Conservation (phyloP, 192 early-diverging fungal species). For the Martensiomyces pterosporus region DNA sequence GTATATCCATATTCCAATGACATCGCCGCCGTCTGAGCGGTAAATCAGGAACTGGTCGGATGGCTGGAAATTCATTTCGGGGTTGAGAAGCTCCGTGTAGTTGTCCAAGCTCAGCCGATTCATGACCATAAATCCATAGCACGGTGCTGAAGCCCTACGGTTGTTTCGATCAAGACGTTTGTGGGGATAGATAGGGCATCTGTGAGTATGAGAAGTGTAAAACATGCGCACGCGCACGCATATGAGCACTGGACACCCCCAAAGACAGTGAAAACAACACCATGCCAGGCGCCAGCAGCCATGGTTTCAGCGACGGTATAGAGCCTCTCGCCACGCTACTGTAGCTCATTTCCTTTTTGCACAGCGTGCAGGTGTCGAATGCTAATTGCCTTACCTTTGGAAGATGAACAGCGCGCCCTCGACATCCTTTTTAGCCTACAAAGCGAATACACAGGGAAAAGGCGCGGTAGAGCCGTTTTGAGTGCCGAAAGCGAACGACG, state of each 20-base stretch:
- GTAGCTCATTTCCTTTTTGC: too few species aligned
- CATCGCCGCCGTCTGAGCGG: slow-evolving; percentile 30
- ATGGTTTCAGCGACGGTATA: too few species aligned
- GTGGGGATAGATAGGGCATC: not conserved
- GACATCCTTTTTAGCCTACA: slow-evolving; percentile 80
- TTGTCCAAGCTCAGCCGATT: slow-evolving; percentile 86
- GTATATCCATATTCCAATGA: slow-evolving; percentile 49
- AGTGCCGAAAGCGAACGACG: too few species aligned
- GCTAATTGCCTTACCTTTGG: slow-evolving; percentile 52
- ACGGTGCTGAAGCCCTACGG: slow-evolving; percentile 44
- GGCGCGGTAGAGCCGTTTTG: not conserved
- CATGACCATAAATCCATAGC: slow-evolving; percentile 80
- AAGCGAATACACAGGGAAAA: not conserved
- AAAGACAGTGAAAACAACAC: too few species aligned
- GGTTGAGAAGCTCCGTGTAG: slow-evolving; percentile 61
- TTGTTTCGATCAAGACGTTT: not conserved
- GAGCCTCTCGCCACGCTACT: not conserved
- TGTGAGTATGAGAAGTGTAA: too few species aligned
- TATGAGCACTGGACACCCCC: too few species aligned
- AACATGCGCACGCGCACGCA: too few species aligned
- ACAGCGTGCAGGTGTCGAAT: too few species aligned
- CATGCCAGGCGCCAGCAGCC: too few species aligned
- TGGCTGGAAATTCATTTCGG: slow-evolving; percentile 74
- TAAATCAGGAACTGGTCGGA: slow-evolving; percentile 87
- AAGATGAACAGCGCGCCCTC: slow-evolving; percentile 92